phyloP scores from a whole-genome alignment of 257 asterid genomes.

The Sherardia arvensis region DNA sequence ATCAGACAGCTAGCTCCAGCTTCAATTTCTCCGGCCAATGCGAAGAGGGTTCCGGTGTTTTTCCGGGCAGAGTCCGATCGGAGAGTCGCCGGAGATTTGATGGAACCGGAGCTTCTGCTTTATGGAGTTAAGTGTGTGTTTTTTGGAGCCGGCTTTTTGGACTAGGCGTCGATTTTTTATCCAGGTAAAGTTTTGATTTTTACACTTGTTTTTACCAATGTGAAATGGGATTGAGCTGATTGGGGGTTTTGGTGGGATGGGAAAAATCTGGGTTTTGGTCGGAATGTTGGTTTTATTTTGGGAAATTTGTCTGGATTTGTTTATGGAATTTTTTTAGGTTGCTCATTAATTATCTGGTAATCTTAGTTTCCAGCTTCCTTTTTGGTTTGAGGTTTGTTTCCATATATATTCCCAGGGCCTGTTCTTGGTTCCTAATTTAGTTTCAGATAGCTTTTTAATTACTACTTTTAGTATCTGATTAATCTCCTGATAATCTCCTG shows the following conservation, averaged over 20 bases:
- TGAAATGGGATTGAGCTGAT: background rate
- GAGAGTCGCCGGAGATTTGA: conserved; percentile 50
- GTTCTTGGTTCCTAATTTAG: background rate
- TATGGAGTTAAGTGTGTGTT: conserved; percentile 61
- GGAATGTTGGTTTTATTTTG: background rate
- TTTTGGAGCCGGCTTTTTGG: conserved; percentile 31
- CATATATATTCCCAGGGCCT: background rate
- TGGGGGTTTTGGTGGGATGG: conserved; percentile 5
- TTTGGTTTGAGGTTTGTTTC: background rate
- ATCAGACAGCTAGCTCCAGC: conserved; percentile 1
- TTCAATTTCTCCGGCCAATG: conserved; percentile 29
- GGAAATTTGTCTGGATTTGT: background rate
- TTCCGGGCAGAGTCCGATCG: conserved; percentile 43
- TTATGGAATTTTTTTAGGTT: background rate
- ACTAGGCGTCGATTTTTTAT: conserved; percentile 32
- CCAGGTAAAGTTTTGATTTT: conserved; percentile 24
- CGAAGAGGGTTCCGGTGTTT: conserved; percentile 30
- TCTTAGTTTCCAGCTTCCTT: background rate
- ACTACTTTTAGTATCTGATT: background rate
- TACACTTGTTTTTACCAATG: background rate
- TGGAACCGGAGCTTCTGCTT: conserved; percentile 44
- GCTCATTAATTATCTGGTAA: conserved; percentile 4
- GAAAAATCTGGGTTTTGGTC: background rate
- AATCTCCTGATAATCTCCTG: background rate
- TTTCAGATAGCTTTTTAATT: background rate